Percentiles rank a stretch among this genome's conserved stretches.
These are phyloP conservation scores for Pseudopithomyces chartarum DNA, from an alignment of 2,329 filamentous ascomycete species.

Conservation along the genomic window DNA sequence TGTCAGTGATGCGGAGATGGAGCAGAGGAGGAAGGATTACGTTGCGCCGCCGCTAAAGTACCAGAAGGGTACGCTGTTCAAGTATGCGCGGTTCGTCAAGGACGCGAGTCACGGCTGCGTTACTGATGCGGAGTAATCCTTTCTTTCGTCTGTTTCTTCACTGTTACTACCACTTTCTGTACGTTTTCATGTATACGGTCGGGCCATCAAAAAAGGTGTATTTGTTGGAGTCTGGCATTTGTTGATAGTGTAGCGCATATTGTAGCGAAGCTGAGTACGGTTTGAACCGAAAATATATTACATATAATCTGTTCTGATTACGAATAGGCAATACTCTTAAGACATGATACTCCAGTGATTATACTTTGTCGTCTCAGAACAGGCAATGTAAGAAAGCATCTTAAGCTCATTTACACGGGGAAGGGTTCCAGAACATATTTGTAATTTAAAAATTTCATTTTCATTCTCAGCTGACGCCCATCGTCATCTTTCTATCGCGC, in stretches of 20 bases:
- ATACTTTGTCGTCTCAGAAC: no score
- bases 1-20: slow-evolving; percentile 67
- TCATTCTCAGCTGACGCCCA: no score
- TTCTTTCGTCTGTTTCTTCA: not conserved
- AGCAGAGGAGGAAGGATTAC: slow-evolving; percentile 56
- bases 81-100: slow-evolving; percentile 61
- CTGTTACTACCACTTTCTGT: not conserved
- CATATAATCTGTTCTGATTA: no score
- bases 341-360: no score
- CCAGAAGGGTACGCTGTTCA: slow-evolving; percentile 62
- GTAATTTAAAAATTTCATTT: no score
- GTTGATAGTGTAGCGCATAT: not conserved
- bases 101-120: slow-evolving; percentile 65
- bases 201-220: not conserved
- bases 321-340: no score
- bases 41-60: slow-evolving; percentile 62
- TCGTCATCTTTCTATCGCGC: no score
- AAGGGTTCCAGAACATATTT: no score
- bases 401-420: no score
- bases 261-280: not conserved
- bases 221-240: slow-evolving; percentile 4
- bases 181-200: not conserved
- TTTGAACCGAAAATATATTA: not conserved
- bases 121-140: slow-evolving; percentile 53
- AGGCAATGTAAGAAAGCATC: no score